Conservation (phyloP, 1,284 basidiomycete genomes). For the Cryptococcus amylolentus region DNA sequence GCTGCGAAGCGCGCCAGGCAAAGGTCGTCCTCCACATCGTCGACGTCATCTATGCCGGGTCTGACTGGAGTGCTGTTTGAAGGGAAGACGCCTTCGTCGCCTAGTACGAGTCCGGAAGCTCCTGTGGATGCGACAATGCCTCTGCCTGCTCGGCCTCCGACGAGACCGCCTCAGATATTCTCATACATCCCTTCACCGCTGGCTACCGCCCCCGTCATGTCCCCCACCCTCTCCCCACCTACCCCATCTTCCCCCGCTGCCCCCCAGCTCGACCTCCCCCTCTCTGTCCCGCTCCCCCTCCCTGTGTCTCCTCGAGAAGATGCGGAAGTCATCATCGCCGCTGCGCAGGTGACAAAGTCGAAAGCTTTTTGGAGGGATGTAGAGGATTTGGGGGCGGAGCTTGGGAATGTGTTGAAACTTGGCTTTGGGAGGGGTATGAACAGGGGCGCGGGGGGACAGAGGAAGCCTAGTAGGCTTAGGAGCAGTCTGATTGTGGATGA, state of each 20-base stretch:
- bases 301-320: background rate
- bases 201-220: slow-evolving; percentile 1
- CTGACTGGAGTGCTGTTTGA: background rate
- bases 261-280: background rate
- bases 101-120: background rate
- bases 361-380: slow-evolving; percentile 1
- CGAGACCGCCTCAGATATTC: background rate
- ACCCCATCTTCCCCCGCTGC: background rate
- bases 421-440: background rate
- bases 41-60: background rate
- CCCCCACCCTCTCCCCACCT: background rate
- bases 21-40: background rate
- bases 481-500: background rate
- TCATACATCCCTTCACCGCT: background rate
- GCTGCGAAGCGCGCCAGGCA: background rate
- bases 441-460: background rate
- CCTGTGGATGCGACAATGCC: background rate
- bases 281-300: background rate
- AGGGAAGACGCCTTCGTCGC: background rate
- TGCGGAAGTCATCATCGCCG: background rate
- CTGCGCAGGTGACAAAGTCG: background rate
- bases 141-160: background rate
- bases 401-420: background rate
- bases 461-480: background rate
- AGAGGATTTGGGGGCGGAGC: background rate